Percentiles rank a stretch among this genome's conserved stretches.
Evolutionary conservation across 2,329 filamentous ascomycete species (phyloP).

Genomic region (Penicillium brevicompactum): DNA sequence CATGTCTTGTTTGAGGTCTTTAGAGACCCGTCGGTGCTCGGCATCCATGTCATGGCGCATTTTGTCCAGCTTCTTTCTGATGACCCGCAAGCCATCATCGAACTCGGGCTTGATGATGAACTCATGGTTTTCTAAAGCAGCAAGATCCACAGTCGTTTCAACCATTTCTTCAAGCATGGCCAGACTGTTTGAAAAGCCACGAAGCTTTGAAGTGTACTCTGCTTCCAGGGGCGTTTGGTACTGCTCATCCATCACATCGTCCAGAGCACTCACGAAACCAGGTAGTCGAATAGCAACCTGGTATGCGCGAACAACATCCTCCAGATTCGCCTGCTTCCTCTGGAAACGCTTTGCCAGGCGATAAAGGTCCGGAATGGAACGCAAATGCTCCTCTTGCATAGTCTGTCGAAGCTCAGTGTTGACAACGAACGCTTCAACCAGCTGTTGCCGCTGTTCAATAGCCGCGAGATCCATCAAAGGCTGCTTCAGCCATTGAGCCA

Average conservation of each 20-base stretch:
- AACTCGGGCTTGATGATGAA: slow-evolving; percentile 99
- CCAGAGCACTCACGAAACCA: slow-evolving; percentile 83
- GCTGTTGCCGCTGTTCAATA: slow-evolving; percentile 86
- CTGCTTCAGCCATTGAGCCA: slow-evolving; percentile 97
- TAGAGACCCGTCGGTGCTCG: slow-evolving; percentile 75
- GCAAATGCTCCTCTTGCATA: slow-evolving; percentile 94
- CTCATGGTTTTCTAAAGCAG: slow-evolving; percentile 93
- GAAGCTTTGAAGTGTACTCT: slow-evolving; percentile 83
- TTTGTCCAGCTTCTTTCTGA: slow-evolving; percentile 87
- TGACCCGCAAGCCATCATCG: slow-evolving; percentile 83
- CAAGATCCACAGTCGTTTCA: slow-evolving; percentile 94
- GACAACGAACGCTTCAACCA: slow-evolving; percentile 91
- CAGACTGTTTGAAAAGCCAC: slow-evolving; percentile 74
- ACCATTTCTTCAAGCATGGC: slow-evolving; percentile 95
- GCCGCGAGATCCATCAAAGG: slow-evolving; percentile 88
- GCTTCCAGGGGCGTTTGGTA: slow-evolving; percentile 85
- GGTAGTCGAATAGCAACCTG: slow-evolving; percentile 92
- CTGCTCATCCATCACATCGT: slow-evolving; percentile 91
- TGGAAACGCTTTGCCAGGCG: slow-evolving; percentile 94
- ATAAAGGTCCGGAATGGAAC: slow-evolving; percentile 91
- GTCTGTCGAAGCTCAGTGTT: slow-evolving; percentile 93
- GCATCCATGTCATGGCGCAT: slow-evolving; percentile 78
- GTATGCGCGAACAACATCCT: slow-evolving; percentile 94
- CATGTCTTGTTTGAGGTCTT: slow-evolving; percentile 85
- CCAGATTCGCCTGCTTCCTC: slow-evolving; percentile 82